Percentiles rank a stretch among this genome's conserved stretches.
Evolutionary conservation across 352 stramenopile genomes (phyloP).

Genomic region (Globisporangium cystogenes): DNA sequence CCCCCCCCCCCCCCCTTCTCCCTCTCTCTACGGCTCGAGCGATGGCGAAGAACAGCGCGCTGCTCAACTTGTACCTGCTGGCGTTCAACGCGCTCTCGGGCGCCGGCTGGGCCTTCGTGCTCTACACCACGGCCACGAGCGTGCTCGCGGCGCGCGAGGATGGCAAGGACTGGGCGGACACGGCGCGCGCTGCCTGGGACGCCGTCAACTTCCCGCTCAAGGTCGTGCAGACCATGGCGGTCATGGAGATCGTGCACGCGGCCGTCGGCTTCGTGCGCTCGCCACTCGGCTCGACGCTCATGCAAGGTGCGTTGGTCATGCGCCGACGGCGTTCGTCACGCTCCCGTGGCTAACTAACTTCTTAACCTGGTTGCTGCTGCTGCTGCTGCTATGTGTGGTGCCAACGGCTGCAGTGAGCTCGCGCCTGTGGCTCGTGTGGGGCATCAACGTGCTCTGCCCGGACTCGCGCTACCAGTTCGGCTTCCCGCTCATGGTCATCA

Average conservation of each 20-base stretch:
- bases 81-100: slow-evolving; percentile 68
- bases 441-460: slow-evolving; percentile 88
- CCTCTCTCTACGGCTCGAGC: slow-evolving; percentile 1
- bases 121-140: slow-evolving; percentile 54
- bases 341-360: background rate
- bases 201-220: slow-evolving; percentile 55
- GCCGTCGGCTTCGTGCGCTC: slow-evolving; percentile 94
- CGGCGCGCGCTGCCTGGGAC: slow-evolving; percentile 49
- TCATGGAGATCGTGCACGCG: slow-evolving; percentile 96
- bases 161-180: slow-evolving; percentile 44
- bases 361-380: slow-evolving; percentile 27
- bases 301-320: slow-evolving; percentile 56
- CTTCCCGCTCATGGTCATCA: slow-evolving; percentile 85
- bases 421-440: slow-evolving; percentile 92
- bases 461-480: slow-evolving; percentile 75
- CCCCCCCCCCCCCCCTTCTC: background rate
- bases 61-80: slow-evolving; percentile 70
- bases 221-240: slow-evolving; percentile 91
- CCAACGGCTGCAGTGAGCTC: slow-evolving; percentile 80
- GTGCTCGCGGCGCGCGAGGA: slow-evolving; percentile 33
- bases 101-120: slow-evolving; percentile 66
- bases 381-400: background rate
- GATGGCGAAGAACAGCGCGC: slow-evolving; percentile 59
- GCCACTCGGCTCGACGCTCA: slow-evolving; percentile 90
- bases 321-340: background rate